phyloP scores from a whole-genome alignment of 805 yeast species.

The Geotrichum ghanense region DNA sequence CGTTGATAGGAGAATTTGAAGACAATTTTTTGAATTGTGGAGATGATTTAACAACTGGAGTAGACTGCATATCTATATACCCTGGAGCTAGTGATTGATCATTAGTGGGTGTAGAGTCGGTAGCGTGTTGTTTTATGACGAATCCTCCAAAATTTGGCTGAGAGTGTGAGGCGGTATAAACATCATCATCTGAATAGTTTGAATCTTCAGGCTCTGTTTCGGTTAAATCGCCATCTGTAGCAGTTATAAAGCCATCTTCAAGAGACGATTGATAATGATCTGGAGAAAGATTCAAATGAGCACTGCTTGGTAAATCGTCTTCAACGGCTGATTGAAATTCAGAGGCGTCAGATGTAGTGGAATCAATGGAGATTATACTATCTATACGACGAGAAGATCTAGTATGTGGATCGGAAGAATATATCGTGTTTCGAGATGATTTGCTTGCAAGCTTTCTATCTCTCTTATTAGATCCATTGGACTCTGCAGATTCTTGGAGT shows the following conservation, averaged over 20 bases:
- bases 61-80: not conserved
- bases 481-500: constrained; percentile 16
- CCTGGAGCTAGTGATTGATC: not conserved
- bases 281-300: not conserved
- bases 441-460: not conserved
- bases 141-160: too few species aligned
- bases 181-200: not conserved
- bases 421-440: not conserved
- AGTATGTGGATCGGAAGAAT: not conserved
- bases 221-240: not conserved
- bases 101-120: not conserved
- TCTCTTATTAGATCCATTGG: constrained; percentile 6
- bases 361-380: not conserved
- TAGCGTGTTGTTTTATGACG: too few species aligned
- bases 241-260: not conserved
- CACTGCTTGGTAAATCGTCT: not conserved
- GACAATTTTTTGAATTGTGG: constrained; percentile 11
- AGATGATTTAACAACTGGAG: not conserved
- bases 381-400: not conserved
- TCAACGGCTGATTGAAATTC: not conserved
- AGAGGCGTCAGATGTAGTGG: not conserved
- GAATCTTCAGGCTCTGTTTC: not conserved
- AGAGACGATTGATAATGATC: not conserved
- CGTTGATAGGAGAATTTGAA: constrained; percentile 18
- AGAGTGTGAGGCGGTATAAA: too few species aligned